Conservation (phyloP, 2,329 filamentous ascomycete genomes). For the Arthrobotrys sphaeroides region DNA sequence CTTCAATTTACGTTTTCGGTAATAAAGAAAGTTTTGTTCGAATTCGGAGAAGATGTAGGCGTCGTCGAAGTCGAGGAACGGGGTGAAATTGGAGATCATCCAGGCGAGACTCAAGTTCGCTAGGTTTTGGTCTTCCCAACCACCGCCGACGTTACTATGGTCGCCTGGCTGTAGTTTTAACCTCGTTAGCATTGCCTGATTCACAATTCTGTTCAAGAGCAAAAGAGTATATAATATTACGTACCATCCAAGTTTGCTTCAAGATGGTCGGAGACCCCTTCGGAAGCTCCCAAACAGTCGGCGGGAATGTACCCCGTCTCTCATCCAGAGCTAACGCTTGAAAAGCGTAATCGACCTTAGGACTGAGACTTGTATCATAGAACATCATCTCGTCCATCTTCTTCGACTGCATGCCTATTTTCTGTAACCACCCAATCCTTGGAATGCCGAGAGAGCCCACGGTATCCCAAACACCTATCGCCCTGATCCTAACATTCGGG, state of each 20-base stretch:
- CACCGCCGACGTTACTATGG: constrained; percentile 46
- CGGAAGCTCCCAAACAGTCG: constrained; percentile 67
- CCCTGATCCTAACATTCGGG: constrained; percentile 63
- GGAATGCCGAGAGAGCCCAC: constrained; percentile 65
- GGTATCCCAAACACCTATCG: constrained; percentile 67
- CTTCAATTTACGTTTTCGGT: constrained; percentile 25
- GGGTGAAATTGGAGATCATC: constrained; percentile 45
- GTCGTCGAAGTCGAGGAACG: constrained; percentile 46
- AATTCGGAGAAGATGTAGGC: constrained; percentile 32
- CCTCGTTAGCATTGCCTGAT: background rate
- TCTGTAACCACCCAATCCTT: constrained; percentile 63
- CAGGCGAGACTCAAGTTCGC: constrained; percentile 42
- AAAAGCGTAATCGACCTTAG: constrained; percentile 68
- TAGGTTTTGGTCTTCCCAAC: constrained; percentile 41
- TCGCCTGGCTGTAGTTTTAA: constrained; percentile 27
- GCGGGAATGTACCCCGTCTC: constrained; percentile 67
- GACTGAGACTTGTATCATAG: constrained; percentile 67
- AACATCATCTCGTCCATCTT: constrained; percentile 64
- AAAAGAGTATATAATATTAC: background rate
- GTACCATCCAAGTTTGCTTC: constrained; percentile 49
- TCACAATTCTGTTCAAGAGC: background rate
- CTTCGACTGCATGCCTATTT: constrained; percentile 64
- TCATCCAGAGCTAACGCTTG: constrained; percentile 71
- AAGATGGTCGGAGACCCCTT: constrained; percentile 35
- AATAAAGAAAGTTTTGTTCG: constrained; percentile 39